Conservation (phyloP, 306 rosid species). For the Macrotyloma uniflorum region DNA sequence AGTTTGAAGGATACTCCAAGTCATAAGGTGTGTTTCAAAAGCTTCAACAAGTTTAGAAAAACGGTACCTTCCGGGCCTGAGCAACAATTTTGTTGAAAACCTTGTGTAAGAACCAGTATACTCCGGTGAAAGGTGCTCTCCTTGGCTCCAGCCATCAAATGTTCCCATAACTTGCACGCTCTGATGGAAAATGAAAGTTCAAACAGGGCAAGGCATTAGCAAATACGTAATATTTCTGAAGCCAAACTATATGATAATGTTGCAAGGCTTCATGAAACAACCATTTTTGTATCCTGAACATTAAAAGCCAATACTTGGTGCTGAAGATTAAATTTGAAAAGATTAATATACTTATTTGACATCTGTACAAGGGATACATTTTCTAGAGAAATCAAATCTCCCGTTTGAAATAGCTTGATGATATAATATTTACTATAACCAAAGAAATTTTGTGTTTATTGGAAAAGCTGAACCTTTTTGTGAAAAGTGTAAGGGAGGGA, state of each 20-base stretch:
- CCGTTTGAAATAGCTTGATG: neutral
- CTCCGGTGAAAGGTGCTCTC: slow-evolving; percentile 87
- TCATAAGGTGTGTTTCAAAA: slow-evolving; percentile 21
- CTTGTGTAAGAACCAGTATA: slow-evolving; percentile 72
- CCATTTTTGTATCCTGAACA: neutral
- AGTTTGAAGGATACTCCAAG: neutral
- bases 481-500: neutral
- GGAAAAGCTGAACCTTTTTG: neutral
- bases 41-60: slow-evolving; percentile 5
- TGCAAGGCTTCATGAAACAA: neutral
- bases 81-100: slow-evolving; percentile 80
- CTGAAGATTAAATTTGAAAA: neutral
- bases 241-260: slow-evolving; percentile 2
- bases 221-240: neutral
- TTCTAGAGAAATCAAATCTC: slow-evolving; percentile 4
- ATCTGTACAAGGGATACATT: neutral
- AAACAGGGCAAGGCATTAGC: slow-evolving; percentile 10
- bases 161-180: slow-evolving; percentile 94
- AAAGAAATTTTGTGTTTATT: slow-evolving; percentile 14
- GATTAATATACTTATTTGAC: neutral
- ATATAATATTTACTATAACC: neutral
- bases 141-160: slow-evolving; percentile 98
- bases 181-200: slow-evolving; percentile 43
- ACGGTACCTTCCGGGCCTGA: slow-evolving; percentile 83
- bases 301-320: slow-evolving; percentile 22